Evolutionary conservation across 441 rosid genomes (phyloP).

Genomic region (Corymbia calophylla): DNA sequence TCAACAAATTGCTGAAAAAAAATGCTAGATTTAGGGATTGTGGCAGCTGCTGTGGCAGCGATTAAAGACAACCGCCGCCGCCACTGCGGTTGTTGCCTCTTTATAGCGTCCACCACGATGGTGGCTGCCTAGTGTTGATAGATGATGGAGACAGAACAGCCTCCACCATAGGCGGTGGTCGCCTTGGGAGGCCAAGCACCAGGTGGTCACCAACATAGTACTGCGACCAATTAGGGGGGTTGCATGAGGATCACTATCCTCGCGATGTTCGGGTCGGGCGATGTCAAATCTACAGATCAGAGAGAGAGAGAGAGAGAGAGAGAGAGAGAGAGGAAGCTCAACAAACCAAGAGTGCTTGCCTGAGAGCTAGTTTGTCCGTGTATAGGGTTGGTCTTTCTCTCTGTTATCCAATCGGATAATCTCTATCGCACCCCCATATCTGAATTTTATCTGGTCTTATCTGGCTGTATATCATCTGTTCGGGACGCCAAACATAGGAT

Average conservation of each 20-base stretch:
- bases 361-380: background rate
- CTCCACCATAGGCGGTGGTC: background rate
- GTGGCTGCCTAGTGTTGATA: background rate
- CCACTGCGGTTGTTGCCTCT: background rate
- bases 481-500: background rate
- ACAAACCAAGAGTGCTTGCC: background rate
- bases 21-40: background rate
- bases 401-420: background rate
- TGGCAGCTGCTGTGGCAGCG: background rate
- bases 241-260: background rate
- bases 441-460: background rate
- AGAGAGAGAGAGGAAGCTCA: background rate
- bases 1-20: background rate
- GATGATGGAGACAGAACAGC: background rate
- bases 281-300: background rate
- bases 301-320: background rate
- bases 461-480: background rate
- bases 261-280: background rate
- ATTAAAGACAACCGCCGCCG: background rate
- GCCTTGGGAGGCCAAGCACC: background rate
- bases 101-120: background rate
- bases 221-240: background rate
- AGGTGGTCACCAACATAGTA: background rate
- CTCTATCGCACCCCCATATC: background rate
- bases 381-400: background rate